Percentiles rank a stretch among this genome's conserved stretches.
Evolutionary conservation across 306 rosid species (phyloP).

Genomic region (Vigna reflexopilosa): DNA sequence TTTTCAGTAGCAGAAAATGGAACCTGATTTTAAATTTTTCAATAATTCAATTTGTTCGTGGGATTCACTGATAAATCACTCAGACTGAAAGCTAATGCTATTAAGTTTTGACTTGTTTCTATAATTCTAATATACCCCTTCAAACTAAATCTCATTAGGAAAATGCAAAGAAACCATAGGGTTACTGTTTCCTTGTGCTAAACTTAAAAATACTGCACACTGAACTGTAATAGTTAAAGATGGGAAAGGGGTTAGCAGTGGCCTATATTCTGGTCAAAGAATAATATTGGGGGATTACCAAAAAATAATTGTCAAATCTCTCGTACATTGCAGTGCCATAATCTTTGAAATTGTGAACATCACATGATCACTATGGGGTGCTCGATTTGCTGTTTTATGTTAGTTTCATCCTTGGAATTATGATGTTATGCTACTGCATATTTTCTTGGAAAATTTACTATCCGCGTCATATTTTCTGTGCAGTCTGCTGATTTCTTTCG

Average conservation of each 20-base stretch:
- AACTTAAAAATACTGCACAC: neutral
- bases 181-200: slow-evolving; percentile 4
- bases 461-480: slow-evolving; percentile 44
- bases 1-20: neutral
- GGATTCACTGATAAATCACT: neutral
- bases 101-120: neutral
- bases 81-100: slow-evolving; percentile 20
- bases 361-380: slow-evolving; percentile 28
- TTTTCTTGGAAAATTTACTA: slow-evolving; percentile 28
- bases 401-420: slow-evolving; percentile 26
- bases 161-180: slow-evolving; percentile 3
- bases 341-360: slow-evolving; percentile 12
- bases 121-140: slow-evolving; percentile 8
- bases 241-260: neutral
- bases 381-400: slow-evolving; percentile 2
- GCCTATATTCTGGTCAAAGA: slow-evolving; percentile 10
- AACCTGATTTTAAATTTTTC: neutral
- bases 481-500: slow-evolving; percentile 98
- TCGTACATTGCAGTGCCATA: neutral
- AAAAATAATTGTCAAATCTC: neutral
- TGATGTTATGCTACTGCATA: slow-evolving; percentile 32
- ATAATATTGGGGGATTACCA: neutral
- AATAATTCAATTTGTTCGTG: slow-evolving; percentile 4
- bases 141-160: neutral
- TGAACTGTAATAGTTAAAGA: slow-evolving; percentile 15